Conservation (phyloP, 805 yeast genomes). For the Yarrowia yakushimensis region DNA sequence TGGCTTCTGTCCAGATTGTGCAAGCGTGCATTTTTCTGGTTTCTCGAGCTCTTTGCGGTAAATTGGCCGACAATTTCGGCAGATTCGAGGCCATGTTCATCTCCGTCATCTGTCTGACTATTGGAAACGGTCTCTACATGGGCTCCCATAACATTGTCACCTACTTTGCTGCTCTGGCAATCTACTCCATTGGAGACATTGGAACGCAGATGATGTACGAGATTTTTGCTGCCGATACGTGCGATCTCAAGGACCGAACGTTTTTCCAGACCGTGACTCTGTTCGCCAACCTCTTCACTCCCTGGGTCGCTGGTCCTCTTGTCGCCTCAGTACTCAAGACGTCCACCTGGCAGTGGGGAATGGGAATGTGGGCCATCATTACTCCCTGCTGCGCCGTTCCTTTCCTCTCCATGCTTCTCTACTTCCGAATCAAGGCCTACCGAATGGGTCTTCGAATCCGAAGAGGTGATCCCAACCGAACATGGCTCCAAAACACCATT, state of each 20-base stretch:
- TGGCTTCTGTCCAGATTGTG: constrained; percentile 14
- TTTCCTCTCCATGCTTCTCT: constrained; percentile 28
- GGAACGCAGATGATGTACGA: constrained; percentile 41
- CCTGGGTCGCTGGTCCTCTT: constrained; percentile 41
- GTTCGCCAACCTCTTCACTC: constrained; percentile 41
- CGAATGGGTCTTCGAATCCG: constrained; percentile 25
- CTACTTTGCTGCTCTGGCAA: constrained; percentile 41
- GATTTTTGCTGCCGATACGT: constrained; percentile 40
- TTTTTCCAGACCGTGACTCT: constrained; percentile 39
- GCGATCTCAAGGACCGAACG: constrained; percentile 44
- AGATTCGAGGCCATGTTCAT: constrained; percentile 19
- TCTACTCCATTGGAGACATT: constrained; percentile 41
- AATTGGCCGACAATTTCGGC: constrained; percentile 11
- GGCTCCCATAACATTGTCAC: constrained; percentile 35
- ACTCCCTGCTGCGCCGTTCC: constrained; percentile 41
- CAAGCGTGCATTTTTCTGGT: constrained; percentile 3
- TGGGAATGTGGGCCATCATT: constrained; percentile 48
- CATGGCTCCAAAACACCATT: constrained; percentile 4
- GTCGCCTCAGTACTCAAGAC: constrained; percentile 34
- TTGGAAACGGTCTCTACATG: constrained; percentile 8
- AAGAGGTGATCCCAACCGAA: constrained; percentile 23
- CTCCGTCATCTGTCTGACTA: constrained; percentile 13
- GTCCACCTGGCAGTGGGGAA: constrained; percentile 52
- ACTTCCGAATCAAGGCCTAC: constrained; percentile 29
- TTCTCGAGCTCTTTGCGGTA: not conserved